Evolutionary conservation across 2,329 filamentous ascomycete species (phyloP), one percentile per base, ranked within the genome.

Genomic region (Hypomyces perniciosus): DNA sequence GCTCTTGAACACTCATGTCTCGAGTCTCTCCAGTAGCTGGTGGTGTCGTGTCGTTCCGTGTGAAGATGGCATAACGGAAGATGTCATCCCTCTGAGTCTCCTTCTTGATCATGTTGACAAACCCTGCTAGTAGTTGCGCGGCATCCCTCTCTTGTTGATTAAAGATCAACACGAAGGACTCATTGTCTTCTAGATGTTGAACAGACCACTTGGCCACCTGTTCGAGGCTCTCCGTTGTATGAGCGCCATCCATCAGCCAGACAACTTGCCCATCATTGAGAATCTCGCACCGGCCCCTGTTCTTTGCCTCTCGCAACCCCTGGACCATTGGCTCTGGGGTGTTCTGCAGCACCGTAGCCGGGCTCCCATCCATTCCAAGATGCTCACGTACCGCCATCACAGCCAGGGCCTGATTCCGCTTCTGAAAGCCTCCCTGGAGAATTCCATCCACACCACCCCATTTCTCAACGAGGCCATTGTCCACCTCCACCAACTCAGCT

Each of bases 121-220:
- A 72, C 0, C 76, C 77, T 31, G 69, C 70, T 2, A 92, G 78
- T 1, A 95, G 76, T 12, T 78, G 73, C 4, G 73, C 70, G 5
- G 88, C 87, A 62, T 96, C 84, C 31, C 90, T 81, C 8, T 89
- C 90, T 63, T 96, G 90, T 68, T 96, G 92, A 68, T 96, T 96
- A 75, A 97, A 97, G 44, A 97, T 78, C 42, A 97, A 72, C 0
- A 88, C 73, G 41, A 73, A 68, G 28, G 57, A 47, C 6, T 64
- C 63, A 0, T 55, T 52, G 1, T 56, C 38, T 6, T 51, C 62
- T n/a, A 77, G 61, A 44, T 75, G 70, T 6, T 69, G 69, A 2
- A 79, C 80, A 61, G 92, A 92, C 91, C 91, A 96, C 57, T 74
- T 75, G 3, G 83, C 88, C 8, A 87, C 86, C 39, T 88, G 78